These are phyloP conservation scores for Talaromyces sp. DNA, from an alignment of 2,329 filamentous ascomycete genomes.

Conservation along the genomic window DNA sequence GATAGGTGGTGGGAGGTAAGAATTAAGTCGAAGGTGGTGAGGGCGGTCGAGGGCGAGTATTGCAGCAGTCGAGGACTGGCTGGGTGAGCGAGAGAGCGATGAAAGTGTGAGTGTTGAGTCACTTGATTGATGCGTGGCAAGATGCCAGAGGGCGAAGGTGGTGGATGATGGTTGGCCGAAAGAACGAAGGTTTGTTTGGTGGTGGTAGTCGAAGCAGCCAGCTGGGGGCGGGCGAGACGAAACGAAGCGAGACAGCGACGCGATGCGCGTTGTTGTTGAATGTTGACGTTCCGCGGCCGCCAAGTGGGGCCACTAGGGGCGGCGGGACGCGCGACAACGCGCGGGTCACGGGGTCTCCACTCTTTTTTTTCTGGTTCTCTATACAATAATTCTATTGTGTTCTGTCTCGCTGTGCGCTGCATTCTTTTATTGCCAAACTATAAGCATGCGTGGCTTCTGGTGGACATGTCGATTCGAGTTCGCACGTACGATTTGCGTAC, in stretches of 20 bases:
- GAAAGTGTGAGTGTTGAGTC: background rate
- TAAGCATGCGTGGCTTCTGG: background rate
- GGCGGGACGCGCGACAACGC: background rate
- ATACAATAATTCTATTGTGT: background rate
- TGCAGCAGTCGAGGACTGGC: background rate
- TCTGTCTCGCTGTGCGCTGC: background rate
- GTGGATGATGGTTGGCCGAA: background rate
- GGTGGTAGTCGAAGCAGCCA: background rate
- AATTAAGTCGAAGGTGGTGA: background rate
- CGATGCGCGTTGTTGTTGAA: constrained; percentile 1
- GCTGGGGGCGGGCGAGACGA: background rate
- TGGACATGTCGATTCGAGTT: background rate
- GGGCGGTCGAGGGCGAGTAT: background rate
- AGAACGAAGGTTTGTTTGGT: background rate
- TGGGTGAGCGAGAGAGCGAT: background rate
- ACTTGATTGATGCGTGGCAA: background rate
- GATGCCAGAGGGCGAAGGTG: background rate
- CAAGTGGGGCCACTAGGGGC: background rate
- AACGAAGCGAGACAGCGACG: background rate
- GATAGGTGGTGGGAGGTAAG: background rate
- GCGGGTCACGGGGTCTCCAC: background rate
- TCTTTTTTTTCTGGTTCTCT: background rate
- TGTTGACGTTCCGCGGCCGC: constrained; percentile 1
- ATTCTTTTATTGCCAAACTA: no score
- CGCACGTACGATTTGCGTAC: background rate